Percentiles rank a stretch among this genome's conserved stretches.
phyloP scores from a whole-genome alignment of 805 yeast species.

The Yamadazyma paraphyllophila region DNA sequence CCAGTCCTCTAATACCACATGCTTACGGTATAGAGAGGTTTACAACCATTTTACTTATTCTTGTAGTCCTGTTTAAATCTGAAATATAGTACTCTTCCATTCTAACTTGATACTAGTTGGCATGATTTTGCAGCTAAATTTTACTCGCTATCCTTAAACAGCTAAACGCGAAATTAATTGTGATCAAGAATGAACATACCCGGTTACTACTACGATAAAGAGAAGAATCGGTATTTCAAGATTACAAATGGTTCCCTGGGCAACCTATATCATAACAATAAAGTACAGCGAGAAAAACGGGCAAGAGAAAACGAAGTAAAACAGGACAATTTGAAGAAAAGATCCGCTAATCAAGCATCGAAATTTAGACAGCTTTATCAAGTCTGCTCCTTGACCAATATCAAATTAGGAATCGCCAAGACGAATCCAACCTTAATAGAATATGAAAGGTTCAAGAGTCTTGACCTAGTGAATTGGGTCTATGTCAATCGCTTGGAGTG shows the following conservation, averaged over 20 bases:
- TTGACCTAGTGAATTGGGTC: conserved; percentile 4
- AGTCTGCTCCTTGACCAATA: conserved; percentile 6
- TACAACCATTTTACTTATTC: no score
- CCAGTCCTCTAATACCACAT: no score
- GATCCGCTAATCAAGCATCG: conserved; percentile 4
- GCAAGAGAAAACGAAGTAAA: conserved; percentile 9
- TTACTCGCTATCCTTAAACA: background rate
- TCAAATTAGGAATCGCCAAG: conserved; percentile 11
- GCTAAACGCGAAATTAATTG: conserved; percentile 5
- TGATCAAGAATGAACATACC: conserved; percentile 23
- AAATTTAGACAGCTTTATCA: conserved; percentile 10
- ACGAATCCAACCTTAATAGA: conserved; percentile 9
- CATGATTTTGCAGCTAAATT: conserved; percentile 1
- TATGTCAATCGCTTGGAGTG: conserved; percentile 8
- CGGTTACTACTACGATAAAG: conserved; percentile 31
- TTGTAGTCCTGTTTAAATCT: background rate
- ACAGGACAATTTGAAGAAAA: background rate
- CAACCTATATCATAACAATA: conserved; percentile 27
- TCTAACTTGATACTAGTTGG: background rate
- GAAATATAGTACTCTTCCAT: background rate
- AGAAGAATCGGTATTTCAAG: conserved; percentile 28
- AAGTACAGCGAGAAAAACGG: conserved; percentile 23
- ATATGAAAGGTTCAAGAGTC: conserved; percentile 9
- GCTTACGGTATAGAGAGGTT: no score
- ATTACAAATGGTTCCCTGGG: conserved; percentile 28